Evolutionary conservation across 371 early-diverging fungal genomes (phyloP), one percentile per base, ranked within the genome.

Genomic region (Zychaea mexicana): DNA sequence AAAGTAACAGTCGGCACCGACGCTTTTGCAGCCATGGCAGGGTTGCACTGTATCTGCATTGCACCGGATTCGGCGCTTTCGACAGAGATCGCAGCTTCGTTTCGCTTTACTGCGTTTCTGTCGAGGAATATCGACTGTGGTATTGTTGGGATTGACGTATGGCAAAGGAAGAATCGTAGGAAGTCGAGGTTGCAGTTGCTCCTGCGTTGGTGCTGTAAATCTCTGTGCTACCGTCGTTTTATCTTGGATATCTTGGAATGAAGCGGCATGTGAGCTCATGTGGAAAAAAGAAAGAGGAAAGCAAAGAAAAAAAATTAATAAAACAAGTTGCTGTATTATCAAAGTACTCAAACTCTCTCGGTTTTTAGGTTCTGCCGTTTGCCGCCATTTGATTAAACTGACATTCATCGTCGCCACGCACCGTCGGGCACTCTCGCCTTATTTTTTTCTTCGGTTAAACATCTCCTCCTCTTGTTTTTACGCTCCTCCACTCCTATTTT

Each of bases 1-100:
- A 54, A 76, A 73, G 6, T 58, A 61, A 52, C 79, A 79, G 31
- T 71, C 67, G 0, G 52, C 55, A 7, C 68, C 64, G 9, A 66
- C 52, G 32, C 31, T 59, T 61, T 30, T 57, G 52, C 79, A 79
- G 8, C 67, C 73, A n/a, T 69, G 65, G 59, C 79, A 79, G 19
- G 79, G 79, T 30, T 62, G 61, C 9, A 55, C 62, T 12, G 62
- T 58, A n/a, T 69, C 69, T 26, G 67, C 70, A 58, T 69, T 63
- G 46, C 69, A 69, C 4, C 65, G 64, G 5, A 56, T 65, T 19
- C 65, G 64, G 24, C 61, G 58, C 32, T 57, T 58, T 30, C 69
- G 65, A 39, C 69, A 69, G 12, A 38, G 36, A 61, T 65, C 69
- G 30, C 69, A 69, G 22, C 69, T 69, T 19, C 60, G 52, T 28